Percentiles rank a stretch among this genome's conserved stretches.
These are phyloP conservation scores for Casuarina glauca DNA, from an alignment of 306 rosid genomes.

Conservation along the genomic window DNA sequence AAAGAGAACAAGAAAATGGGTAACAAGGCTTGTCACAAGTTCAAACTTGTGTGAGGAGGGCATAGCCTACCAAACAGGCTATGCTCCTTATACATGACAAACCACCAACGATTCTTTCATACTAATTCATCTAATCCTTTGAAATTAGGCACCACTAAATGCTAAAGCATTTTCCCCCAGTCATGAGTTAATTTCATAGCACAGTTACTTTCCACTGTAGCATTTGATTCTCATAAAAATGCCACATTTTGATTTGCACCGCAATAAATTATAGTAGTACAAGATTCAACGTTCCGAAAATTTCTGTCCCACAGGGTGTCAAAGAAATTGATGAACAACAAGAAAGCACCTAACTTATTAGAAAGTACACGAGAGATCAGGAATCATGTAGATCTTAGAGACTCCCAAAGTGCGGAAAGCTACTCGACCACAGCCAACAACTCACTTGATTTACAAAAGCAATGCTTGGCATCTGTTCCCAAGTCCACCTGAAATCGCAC, in stretches of 20 bases:
- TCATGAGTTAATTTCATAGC: neutral
- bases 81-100: too few relatives aligned
- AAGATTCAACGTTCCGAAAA: neutral
- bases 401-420: neutral
- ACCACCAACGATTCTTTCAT: too few relatives aligned
- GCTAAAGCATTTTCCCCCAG: neutral
- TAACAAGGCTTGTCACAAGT: too few relatives aligned
- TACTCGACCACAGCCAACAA: slow-evolving; percentile 83
- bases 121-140: too few relatives aligned
- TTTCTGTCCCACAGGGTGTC: neutral
- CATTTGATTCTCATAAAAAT: neutral
- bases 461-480: slow-evolving; percentile 73
- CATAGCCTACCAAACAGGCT: too few relatives aligned
- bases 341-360: neutral
- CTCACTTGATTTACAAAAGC: slow-evolving; percentile 85
- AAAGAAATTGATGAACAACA: neutral
- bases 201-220: neutral
- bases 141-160: too few relatives aligned
- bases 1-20: too few relatives aligned
- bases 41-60: too few relatives aligned
- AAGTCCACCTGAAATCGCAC: slow-evolving; percentile 76
- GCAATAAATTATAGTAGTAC: neutral
- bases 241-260: neutral
- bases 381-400: neutral
- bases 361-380: neutral